Evolutionary conservation across 2,329 filamentous ascomycete genomes (phyloP), one percentile per base, ranked within the genome.

Genomic region (Kalaharituber pfeilii): DNA sequence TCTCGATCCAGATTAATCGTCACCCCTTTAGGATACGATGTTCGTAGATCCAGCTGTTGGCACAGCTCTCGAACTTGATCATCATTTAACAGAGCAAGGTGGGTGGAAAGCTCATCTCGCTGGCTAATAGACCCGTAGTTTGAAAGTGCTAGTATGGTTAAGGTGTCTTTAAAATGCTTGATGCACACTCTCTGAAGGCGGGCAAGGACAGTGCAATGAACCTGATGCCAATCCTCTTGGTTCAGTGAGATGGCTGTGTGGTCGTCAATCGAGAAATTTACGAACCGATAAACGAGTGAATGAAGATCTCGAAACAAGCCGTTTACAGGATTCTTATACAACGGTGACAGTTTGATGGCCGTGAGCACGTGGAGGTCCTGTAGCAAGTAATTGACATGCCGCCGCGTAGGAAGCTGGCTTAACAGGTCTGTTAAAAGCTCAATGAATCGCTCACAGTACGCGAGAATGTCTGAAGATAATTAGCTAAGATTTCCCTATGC

Each of bases 361-460:
- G 89, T 73, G 26, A 95, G 69, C 22, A 94, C 69, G 66, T 96
- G 87, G 47, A 96, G 71, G 66, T 98, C 89, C 63, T 84, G 81
- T 13, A 96, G 69, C 42, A 98, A 71, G 1, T 85, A 81, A 67
- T 95, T 95, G 66, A 94, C 85, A 66, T 96, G 96, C 67, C 91
- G 80, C 62, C 91, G 76, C 2, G 93, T 98, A 0, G 91, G 91
- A 49, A 96, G 73, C 67, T 98, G 91, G 64, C 89, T 95, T 67
- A 93, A 80, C 20, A 98, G 71, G 66, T 98, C 91, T 7, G 84
- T 82, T 49, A 98, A 72, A 51, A 98, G 82, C 68, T 98, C 91
- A 51, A 91, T 69, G 59, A 96, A 89, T n/a, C 88, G 79, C 68
- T 96, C 89, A 66, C 86, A 94, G 68, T 95, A 98, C 2, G 79